Conservation (phyloP, 164 flowering plant species). For the Annona squamosa region DNA sequence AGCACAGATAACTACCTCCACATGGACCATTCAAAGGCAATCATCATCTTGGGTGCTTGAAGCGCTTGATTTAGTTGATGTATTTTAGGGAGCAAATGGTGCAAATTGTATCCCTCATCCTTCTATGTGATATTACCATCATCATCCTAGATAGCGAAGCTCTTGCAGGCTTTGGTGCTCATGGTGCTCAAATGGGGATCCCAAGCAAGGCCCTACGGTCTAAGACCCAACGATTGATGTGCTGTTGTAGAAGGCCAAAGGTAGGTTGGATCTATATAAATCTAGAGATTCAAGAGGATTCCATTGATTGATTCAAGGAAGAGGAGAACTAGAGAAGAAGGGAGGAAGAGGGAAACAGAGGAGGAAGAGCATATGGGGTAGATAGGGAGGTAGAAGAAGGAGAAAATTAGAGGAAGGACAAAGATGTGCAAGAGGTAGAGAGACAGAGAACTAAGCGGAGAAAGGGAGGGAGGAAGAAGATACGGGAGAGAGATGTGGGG, state of each 20-base stretch:
- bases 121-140: slow-evolving; percentile 50
- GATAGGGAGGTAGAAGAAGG: no score
- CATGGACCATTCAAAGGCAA: slow-evolving; percentile 55
- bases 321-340: neutral
- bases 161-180: slow-evolving; percentile 64
- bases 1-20: slow-evolving; percentile 59
- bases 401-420: no score
- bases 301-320: slow-evolving; percentile 8
- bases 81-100: slow-evolving; percentile 68
- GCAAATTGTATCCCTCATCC: slow-evolving; percentile 41
- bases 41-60: slow-evolving; percentile 45
- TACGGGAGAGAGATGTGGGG: no score
- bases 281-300: slow-evolving; percentile 56
- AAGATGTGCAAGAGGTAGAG: no score
- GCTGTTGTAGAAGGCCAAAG: slow-evolving; percentile 54
- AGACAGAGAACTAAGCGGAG: no score
- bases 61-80: slow-evolving; percentile 57
- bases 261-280: slow-evolving; percentile 60
- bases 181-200: slow-evolving; percentile 68
- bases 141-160: slow-evolving; percentile 67
- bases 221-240: slow-evolving; percentile 30
- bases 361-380: no score
- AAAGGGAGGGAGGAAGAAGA: no score
- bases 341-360: no score
- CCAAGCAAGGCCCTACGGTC: slow-evolving; percentile 40